Percentiles rank a stretch among this genome's conserved stretches.
These are phyloP conservation scores for Paramecium sonneborni DNA, from an alignment of 73 alveolate species.

Conservation along the genomic window DNA sequence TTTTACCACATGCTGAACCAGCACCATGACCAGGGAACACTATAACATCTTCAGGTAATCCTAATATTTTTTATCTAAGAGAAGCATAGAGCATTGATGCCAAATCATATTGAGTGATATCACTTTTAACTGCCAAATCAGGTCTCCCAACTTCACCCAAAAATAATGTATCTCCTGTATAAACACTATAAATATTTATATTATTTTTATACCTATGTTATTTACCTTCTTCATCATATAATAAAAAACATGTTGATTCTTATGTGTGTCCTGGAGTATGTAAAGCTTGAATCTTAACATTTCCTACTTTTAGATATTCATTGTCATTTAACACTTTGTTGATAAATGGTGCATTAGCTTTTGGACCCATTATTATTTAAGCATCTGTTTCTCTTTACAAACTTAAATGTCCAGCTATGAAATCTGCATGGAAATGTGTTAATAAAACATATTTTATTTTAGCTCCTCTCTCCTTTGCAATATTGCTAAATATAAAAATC, in stretches of 20 bases:
- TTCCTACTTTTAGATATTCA: constrained; percentile 52
- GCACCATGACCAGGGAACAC: constrained; percentile 86
- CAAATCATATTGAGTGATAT: constrained; percentile 47
- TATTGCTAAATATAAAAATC: not conserved
- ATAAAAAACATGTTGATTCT: constrained; percentile 76
- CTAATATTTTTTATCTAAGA: constrained; percentile 65
- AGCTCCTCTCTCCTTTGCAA: constrained; percentile 60
- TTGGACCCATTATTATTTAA: constrained; percentile 64
- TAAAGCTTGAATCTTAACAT: constrained; percentile 52
- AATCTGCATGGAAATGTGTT: constrained; percentile 73
- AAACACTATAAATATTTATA: constrained; percentile 65
- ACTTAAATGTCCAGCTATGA: constrained; percentile 68
- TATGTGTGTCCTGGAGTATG: constrained; percentile 82
- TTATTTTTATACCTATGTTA: constrained; percentile 41
- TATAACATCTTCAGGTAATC: constrained; percentile 75
- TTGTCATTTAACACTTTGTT: constrained; percentile 54
- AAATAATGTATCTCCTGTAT: constrained; percentile 84
- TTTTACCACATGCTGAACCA: constrained; percentile 76
- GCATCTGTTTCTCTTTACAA: constrained; percentile 64
- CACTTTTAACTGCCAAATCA: constrained; percentile 77
- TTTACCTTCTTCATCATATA: constrained; percentile 50
- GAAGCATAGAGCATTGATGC: constrained; percentile 64
- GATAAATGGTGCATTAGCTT: constrained; percentile 56
- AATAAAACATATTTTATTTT: constrained; percentile 63
- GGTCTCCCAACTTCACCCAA: constrained; percentile 86